These are phyloP conservation scores for Alternaria postmessia DNA, from an alignment of 2,329 filamentous ascomycete genomes.

Conservation along the genomic window DNA sequence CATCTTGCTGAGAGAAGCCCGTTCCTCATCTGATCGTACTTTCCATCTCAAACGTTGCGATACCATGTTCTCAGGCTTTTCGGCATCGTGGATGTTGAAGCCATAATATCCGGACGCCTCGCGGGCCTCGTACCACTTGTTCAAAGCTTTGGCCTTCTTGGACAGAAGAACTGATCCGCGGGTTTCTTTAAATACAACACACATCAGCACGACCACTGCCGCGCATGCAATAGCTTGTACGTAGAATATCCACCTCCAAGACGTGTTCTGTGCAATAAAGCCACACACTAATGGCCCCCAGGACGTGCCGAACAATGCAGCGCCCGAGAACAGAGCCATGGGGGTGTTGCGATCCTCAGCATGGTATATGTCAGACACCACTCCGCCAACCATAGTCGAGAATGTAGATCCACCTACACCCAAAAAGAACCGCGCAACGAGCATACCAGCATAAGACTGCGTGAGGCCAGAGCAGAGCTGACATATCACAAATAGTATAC, in stretches of 20 bases:
- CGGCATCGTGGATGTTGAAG: slow-evolving; percentile 55
- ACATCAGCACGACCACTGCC: slow-evolving; percentile 69
- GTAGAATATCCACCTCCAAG: slow-evolving; percentile 91
- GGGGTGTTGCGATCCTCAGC: slow-evolving; percentile 82
- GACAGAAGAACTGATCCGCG: slow-evolving; percentile 81
- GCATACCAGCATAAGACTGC: slow-evolving; percentile 73
- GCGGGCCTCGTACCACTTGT: slow-evolving; percentile 78
- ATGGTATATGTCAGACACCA: slow-evolving; percentile 86
- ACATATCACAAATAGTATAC: slow-evolving; percentile 74
- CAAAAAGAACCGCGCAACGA: slow-evolving; percentile 77
- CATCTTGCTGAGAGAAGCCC: slow-evolving; percentile 72
- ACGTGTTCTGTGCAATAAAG: slow-evolving; percentile 70
- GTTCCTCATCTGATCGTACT: slow-evolving; percentile 79
- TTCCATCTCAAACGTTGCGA: slow-evolving; percentile 76
- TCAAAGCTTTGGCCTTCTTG: slow-evolving; percentile 75
- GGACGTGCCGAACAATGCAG: slow-evolving; percentile 80
- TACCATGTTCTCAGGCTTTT: slow-evolving; percentile 36
- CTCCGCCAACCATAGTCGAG: slow-evolving; percentile 90
- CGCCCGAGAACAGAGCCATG: slow-evolving; percentile 87
- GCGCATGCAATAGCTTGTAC: slow-evolving; percentile 77
- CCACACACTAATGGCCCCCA: slow-evolving; percentile 77
- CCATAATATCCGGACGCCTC: slow-evolving; percentile 71
- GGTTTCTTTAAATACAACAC: slow-evolving; percentile 80
- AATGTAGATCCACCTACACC: slow-evolving; percentile 82
- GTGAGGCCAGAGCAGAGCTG: slow-evolving; percentile 79